Evolutionary conservation across 441 rosid genomes (phyloP).

Genomic region (Erysimum cheiri): DNA sequence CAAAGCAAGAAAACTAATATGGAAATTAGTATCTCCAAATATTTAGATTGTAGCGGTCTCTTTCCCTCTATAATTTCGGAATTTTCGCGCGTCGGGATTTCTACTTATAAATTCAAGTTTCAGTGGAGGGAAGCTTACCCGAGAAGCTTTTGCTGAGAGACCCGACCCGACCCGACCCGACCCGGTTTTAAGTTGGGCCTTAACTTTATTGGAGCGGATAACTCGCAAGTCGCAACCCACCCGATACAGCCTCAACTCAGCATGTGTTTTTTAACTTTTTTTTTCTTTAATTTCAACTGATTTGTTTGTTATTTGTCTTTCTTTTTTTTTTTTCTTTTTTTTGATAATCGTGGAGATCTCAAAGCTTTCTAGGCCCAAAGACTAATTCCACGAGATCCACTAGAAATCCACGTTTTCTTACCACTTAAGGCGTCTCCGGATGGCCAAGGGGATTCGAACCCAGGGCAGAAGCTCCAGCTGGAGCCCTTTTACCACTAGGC

Average conservation of each 20-base stretch:
- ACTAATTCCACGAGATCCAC: no score
- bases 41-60: slow-evolving; percentile 10
- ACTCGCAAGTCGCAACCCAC: not conserved
- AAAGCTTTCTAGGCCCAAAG: no score
- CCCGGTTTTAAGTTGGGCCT: not conserved
- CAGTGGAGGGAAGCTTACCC: slow-evolving; percentile 34
- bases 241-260: not conserved
- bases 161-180: slow-evolving; percentile 46
- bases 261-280: not conserved
- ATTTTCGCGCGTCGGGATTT: slow-evolving; percentile 37
- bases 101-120: slow-evolving; percentile 14
- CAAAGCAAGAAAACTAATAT: not conserved
- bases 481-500: no score
- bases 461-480: no score
- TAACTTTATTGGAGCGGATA: slow-evolving; percentile 2
- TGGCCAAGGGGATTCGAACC: no score
- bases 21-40: not conserved
- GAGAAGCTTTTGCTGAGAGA: slow-evolving; percentile 35
- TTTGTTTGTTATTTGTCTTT: no score
- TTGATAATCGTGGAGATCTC: no score
- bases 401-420: no score
- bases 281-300: not conserved
- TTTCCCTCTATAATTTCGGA: slow-evolving; percentile 37
- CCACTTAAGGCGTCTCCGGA: no score
- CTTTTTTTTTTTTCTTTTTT: no score